Evolutionary conservation across 2,329 filamentous ascomycete species (phyloP), one percentile per base, ranked within the genome.

Genomic region (Arthrobotrys iridis): DNA sequence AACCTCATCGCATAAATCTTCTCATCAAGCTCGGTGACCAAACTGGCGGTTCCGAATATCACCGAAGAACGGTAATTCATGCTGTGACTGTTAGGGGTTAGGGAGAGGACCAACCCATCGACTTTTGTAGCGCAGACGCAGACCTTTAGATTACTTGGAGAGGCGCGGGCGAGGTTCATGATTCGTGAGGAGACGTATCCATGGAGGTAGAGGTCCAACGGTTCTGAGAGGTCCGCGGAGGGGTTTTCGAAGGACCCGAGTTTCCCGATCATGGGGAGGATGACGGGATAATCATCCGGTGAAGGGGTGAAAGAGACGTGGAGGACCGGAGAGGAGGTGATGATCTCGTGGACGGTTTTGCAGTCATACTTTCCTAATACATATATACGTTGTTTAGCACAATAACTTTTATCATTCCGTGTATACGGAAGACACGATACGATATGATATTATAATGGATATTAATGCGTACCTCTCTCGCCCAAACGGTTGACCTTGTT

Each of bases 51-150:
- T 0, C 93, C 93, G 80, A 94, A 93, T 10, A 95, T 85, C 6
- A 93, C 84, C 8, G 91, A 91, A 40, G 89, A 92, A 77, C 92
- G 91, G 83, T 95, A 96, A 84, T 96, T 94, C 84, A 92, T 93
- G 83, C 88, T 91, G 84, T 96, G 92, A 72, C 87, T 88, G 83
- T 92, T 91, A 10, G 92, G 91, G 0, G 92, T 93, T 11, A 96
- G 86, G 18, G 91, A 87, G 30, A 96, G 87, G 6, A 96, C 89
- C 60, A 95, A 84, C 40, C 92, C 93, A 83, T 96, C 92, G 40
- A 96, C 83, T 80, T 90, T 88, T 48, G 88, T 91, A 0, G 91
- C 91, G 20, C 90, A 86, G 33, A 95, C 85, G 79, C 88, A 90
- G 43, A 96, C 83, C 0, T 92, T 91, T 18, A 96, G 82, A 22